Evolutionary conservation across 1,284 basidiomycete species (phyloP), one percentile per base, ranked within the genome.

Genomic region (Crocinoboletus sp.): DNA sequence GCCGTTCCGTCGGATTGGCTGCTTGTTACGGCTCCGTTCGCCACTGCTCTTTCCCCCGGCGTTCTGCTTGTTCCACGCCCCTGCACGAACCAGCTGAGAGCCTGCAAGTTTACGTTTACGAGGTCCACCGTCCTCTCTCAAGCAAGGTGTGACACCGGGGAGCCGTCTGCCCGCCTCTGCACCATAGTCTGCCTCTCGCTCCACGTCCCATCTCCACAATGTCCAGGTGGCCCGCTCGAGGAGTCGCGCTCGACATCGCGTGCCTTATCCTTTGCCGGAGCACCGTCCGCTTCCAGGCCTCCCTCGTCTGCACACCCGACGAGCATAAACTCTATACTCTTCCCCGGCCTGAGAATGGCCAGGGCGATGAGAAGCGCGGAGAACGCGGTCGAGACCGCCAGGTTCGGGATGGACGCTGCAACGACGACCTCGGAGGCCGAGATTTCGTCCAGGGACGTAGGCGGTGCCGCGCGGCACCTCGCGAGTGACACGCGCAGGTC

Each of bases 381-480:
- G 10, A 58, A 28, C 1, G 41, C 46, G 1, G 28, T 63, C 13
- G 59, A 31, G 8, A 54, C 34, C 0, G 46, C 51, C 45, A 61
- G 50, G 50, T 62, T 60, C 0, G 59, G 59, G 9, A 60, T 44
- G 2, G 62, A 59, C 1, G 59, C 44, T 6, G 52, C 50, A 22
- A 61, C 63, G 20, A 61, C 35, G 22, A 63, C 20, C 13, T 58
- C 43, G 2, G 49, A 39, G 5, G n/a, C 19, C 0, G 62, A 58
- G 17, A 63, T n/a, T 28, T 5, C 62, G 59, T 24, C 59, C 62
- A 1, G 62, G 60, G 13, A 61, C 59, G 15, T 59, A 61, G 2
- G 56, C 57, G 0, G 46, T 56, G 6, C 57, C n/a, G n/a, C 55
- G 4, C 60, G 48, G 29, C 50, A 51, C 20, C 59, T 50, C 2